phyloP scores from a whole-genome alignment of 2,329 filamentous ascomycete genomes.

The Alternaria angustiovoidea region DNA sequence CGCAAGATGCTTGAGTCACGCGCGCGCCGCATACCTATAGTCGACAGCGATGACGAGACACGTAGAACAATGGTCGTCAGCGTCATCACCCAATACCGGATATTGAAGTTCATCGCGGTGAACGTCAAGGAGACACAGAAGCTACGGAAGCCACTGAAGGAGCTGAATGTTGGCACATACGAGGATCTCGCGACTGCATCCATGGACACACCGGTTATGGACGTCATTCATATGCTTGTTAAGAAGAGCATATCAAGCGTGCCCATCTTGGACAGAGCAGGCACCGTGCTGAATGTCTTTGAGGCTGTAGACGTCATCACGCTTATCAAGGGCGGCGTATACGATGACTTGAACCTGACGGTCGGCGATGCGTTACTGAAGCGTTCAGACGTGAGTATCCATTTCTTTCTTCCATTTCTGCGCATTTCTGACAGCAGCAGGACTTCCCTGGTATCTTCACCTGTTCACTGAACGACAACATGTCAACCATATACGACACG shows the following conservation, averaged over 20 bases:
- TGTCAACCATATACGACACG: conserved; percentile 96
- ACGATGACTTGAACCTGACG: conserved; percentile 85
- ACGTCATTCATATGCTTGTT: conserved; percentile 93
- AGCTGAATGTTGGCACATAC: conserved; percentile 88
- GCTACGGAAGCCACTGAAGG: conserved; percentile 84
- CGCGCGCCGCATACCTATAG: conserved; percentile 89
- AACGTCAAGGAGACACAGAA: conserved; percentile 89
- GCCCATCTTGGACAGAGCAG: conserved; percentile 83
- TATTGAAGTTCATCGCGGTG: conserved; percentile 97
- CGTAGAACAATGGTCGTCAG: conserved; percentile 91
- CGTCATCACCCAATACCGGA: conserved; percentile 97
- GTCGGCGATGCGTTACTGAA: conserved; percentile 91
- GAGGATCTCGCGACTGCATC: conserved; percentile 78
- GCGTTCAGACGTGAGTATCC: conserved; percentile 71
- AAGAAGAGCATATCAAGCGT: conserved; percentile 93
- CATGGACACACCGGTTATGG: conserved; percentile 91
- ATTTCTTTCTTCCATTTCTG: not conserved
- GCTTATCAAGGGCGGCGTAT: conserved; percentile 90
- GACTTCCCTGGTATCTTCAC: conserved; percentile 98
- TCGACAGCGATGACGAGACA: conserved; percentile 94
- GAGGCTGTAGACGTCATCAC: conserved; percentile 97
- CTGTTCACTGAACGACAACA: conserved; percentile 86
- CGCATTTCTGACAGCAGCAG: conserved; percentile 50
- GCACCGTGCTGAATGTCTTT: conserved; percentile 89
- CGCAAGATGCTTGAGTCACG: conserved; percentile 92